Conservation (phyloP, 2,329 filamentous ascomycete genomes). For the Paraconiothyrium sp. region DNA sequence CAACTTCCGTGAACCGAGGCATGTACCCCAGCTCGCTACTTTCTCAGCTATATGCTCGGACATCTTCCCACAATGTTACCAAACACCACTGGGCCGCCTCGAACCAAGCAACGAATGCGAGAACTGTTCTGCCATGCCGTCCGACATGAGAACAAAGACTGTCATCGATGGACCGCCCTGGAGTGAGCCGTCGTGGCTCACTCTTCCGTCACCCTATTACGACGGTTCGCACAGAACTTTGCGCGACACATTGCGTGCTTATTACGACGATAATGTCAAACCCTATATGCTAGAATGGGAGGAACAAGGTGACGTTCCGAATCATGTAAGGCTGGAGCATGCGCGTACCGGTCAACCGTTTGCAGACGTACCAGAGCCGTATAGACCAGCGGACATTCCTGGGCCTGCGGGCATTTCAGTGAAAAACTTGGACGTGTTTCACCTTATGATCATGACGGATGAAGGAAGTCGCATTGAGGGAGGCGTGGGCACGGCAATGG, state of each 20-base stretch:
- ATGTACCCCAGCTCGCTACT: not conserved
- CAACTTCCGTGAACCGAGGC: not conserved
- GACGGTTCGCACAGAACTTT: constrained; percentile 68
- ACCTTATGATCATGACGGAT: constrained; percentile 63
- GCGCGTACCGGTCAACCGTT: constrained; percentile 55
- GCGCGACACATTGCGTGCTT: constrained; percentile 65
- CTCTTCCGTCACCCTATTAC: constrained; percentile 69
- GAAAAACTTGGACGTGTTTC: constrained; percentile 50
- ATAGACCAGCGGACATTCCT: constrained; percentile 52
- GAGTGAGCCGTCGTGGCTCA: constrained; percentile 59
- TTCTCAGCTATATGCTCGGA: not conserved
- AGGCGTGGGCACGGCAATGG: constrained; percentile 67
- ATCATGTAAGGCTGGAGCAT: constrained; percentile 54
- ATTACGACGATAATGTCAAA: constrained; percentile 67
- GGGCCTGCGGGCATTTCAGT: constrained; percentile 50
- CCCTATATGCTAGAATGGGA: constrained; percentile 73
- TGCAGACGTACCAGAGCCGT: constrained; percentile 55
- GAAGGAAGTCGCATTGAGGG: constrained; percentile 65
- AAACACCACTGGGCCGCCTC: not conserved
- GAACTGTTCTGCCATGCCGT: constrained; percentile 23
- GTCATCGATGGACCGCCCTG: constrained; percentile 52
- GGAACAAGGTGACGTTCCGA: constrained; percentile 58
- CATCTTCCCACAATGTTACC: not conserved
- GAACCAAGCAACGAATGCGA: not conserved
- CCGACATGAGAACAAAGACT: constrained; percentile 40